Base-by-base conservation (phyloP, 768 basidiomycete species). In the Mycena vulgaris region DNA sequence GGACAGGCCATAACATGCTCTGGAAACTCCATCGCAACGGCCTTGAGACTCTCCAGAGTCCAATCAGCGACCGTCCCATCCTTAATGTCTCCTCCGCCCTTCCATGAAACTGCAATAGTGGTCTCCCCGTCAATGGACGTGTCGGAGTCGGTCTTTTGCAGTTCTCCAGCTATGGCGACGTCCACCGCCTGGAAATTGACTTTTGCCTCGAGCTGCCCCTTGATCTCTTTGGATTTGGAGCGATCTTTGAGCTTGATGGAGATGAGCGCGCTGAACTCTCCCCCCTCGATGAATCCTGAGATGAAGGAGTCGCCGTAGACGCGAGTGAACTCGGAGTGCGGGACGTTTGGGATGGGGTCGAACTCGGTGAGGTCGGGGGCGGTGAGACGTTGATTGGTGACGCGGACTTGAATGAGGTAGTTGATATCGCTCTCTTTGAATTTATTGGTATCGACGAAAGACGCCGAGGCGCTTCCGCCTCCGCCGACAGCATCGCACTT, bases 211-310 rank as follows among this genome's bases (percentile, higher is more conserved):
- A 66, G 21, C 21, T 45, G 8, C 21, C 53, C 55, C 10, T 31
- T 45, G 35, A 66, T 39, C 14, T 66, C 19, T 17, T 49, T 56
- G 0, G 57, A 33, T 21, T 48, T 40, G 3, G 45, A 49, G 47
- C 65, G 40, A 56, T 66, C 65, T 3, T 49, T 56, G 47, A 66
- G 65, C 47, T 66, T 66, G 65, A 66, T 58, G 10, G 65, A 66
- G 27, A 66, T 45, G 45, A 66, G 55, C 14, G 65, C 65, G 11
- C 49, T 58, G 65, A 66, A 66, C 17, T 66, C 65, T 16, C 65
- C 65, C 3, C 65, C 65, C 47, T 66, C 65, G 33, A 52, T 56
- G 16, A 66, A 66, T 0, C 65, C 65, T 0, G 65, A 66, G 23
- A 66, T 59, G 35, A 66, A 66, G 2, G 56, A 66, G 28, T 66